Evolutionary conservation across 2,329 filamentous ascomycete species (phyloP), one percentile per base, ranked within the genome.

Genomic region (Endoconidiophora polonica): DNA sequence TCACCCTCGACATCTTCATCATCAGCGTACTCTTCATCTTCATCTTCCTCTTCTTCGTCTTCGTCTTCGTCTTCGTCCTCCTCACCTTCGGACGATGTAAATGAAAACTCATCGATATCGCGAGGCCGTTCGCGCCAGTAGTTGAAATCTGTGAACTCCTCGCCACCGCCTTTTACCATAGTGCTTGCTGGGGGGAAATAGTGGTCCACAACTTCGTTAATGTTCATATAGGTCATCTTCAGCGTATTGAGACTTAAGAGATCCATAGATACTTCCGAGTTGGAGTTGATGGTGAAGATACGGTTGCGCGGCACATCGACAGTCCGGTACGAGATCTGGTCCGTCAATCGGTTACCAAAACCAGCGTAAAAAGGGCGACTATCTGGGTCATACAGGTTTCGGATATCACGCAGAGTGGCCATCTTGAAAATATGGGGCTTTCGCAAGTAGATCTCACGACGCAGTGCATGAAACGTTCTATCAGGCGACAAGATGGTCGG

Each of bases 391-490:
- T 95, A 98, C 0, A 98, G 72, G 52, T 81, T 85, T 61, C 88
- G 80, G 57, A 98, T 96, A 62, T 98, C 91, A 39, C 91, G 80
- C 18, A 98, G 68, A 55, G 91, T 98, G 2, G 91, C 87, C 93
- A 98, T 98, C 66, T 98, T 98, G 76, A 98, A 98, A 5, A 98
- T 86, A 61, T 98, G 88, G 0, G 91, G 93, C 63, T 98, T 96
- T 48, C 91, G 79, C 23, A 98, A 72, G 62, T 98, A 98, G 4
- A 98, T 78, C 62, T 98, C 91, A 44, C 91, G 79, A 52, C 91
- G 76, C 26, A 98, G 66, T 0, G 91, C 93, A 5, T 93, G 88
- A 67, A 96, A 93, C 1, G 88, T 96, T 49, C 91, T 76, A 64
- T 98, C 91, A 0, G 91, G 93, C 36, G 85, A 94, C 65, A 95